These are phyloP conservation scores for Paramecium biaurelia DNA, from an alignment of 73 alveolate genomes.

Conservation along the genomic window DNA sequence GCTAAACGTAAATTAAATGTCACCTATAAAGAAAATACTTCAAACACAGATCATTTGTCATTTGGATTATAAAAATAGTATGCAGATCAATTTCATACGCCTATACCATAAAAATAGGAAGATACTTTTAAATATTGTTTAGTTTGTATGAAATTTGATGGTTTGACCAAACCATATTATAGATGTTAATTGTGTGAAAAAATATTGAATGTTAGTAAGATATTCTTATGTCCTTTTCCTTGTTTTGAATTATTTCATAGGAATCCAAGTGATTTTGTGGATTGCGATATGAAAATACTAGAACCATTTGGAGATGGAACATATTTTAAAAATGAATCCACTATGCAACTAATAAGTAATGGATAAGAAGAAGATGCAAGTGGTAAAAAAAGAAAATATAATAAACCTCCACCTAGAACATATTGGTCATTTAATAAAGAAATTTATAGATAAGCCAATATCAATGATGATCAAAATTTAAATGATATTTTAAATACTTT, in stretches of 20 bases:
- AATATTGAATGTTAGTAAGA: background rate
- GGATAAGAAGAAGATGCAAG: background rate
- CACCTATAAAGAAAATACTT: background rate
- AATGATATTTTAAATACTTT: background rate
- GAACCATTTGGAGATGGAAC: background rate
- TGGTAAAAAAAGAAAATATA: background rate
- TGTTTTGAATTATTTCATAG: constrained; percentile 39
- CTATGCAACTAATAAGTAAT: background rate
- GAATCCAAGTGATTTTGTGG: constrained; percentile 13
- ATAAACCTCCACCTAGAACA: background rate
- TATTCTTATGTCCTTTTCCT: constrained; percentile 37
- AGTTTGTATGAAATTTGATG: background rate
- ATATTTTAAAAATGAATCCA: constrained; percentile 11
- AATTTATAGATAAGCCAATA: background rate
- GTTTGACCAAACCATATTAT: constrained; percentile 30
- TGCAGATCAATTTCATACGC: background rate
- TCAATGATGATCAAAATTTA: background rate
- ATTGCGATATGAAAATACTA: background rate
- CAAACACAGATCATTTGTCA: background rate
- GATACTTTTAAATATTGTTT: constrained; percentile 23
- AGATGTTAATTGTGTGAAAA: constrained; percentile 5
- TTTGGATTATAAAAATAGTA: background rate
- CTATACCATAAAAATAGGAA: background rate
- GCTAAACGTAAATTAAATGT: constrained; percentile 4
- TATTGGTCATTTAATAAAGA: background rate